phyloP scores from a whole-genome alignment of 1,284 basidiomycete genomes.

The Melampsora americana region DNA sequence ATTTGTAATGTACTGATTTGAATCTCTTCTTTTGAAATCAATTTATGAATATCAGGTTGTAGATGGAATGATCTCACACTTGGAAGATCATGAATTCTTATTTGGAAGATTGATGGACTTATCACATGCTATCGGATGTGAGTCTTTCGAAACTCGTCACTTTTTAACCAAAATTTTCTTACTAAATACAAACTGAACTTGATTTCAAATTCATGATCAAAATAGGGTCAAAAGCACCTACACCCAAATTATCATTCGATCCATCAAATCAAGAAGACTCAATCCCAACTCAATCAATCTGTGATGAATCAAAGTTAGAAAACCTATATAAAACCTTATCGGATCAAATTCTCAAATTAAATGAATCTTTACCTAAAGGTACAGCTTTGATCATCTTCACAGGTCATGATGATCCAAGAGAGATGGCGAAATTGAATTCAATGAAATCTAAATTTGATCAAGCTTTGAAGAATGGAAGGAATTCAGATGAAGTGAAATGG shows the following conservation, averaged over 20 bases:
- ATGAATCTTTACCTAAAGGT: constrained; percentile 49
- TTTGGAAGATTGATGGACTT: constrained; percentile 77
- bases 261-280: constrained; percentile 5
- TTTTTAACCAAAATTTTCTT: not conserved
- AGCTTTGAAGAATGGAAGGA: not conserved
- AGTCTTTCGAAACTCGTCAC: constrained; percentile 55
- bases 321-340: constrained; percentile 2
- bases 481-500: constrained; percentile 58
- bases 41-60: constrained; percentile 57
- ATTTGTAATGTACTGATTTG: no score
- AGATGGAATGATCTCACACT: constrained; percentile 62
- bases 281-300: not conserved
- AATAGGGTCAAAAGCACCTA: not conserved
- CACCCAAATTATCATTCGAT: not conserved
- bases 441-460: constrained; percentile 26
- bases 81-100: constrained; percentile 69
- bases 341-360: constrained; percentile 1
- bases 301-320: not conserved
- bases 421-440: constrained; percentile 18
- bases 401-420: constrained; percentile 77
- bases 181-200: not conserved
- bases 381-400: constrained; percentile 79
- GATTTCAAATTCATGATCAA: no score
- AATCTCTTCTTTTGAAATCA: no score
- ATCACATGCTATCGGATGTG: constrained; percentile 73